Evolutionary conservation across 2,329 filamentous ascomycete genomes (phyloP).

Genomic region (Albophoma yamanashiensis): DNA sequence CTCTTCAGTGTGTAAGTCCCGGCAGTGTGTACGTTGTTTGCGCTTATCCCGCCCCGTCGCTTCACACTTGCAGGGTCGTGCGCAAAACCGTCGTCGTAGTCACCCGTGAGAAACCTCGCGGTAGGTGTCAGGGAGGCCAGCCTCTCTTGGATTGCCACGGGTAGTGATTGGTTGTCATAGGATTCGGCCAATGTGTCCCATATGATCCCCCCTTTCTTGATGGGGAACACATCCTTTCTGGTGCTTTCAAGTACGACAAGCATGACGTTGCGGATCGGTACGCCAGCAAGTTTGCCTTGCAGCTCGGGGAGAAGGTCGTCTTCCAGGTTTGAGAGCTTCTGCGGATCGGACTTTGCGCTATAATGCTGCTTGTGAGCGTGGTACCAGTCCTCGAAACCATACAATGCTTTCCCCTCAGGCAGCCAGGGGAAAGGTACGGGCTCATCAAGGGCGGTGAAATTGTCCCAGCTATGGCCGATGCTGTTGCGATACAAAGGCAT

Average conservation of each 20-base stretch:
- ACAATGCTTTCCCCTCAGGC: slow-evolving; percentile 9
- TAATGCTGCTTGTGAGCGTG: slow-evolving; percentile 13
- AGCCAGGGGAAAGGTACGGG: slow-evolving; percentile 14
- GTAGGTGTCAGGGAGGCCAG: slow-evolving; percentile 18
- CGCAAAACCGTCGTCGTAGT: slow-evolving; percentile 23
- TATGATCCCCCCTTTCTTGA: slow-evolving; percentile 28
- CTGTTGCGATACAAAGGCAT: slow-evolving; percentile 9
- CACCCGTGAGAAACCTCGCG: slow-evolving; percentile 22
- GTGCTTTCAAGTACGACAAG: slow-evolving; percentile 34
- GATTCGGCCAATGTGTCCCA: slow-evolving; percentile 22
- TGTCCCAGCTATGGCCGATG: slow-evolving; percentile 15
- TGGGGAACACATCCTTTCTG: slow-evolving; percentile 31
- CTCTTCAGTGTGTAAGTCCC: slow-evolving; percentile 33
- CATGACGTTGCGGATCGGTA: slow-evolving; percentile 31
- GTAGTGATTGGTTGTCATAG: slow-evolving; percentile 19
- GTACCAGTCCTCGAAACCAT: slow-evolving; percentile 20
- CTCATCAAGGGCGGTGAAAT: slow-evolving; percentile 14
- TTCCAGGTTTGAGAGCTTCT: slow-evolving; percentile 28
- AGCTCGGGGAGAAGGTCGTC: slow-evolving; percentile 18
- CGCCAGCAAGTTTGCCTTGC: slow-evolving; percentile 11
- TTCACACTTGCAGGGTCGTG: slow-evolving; percentile 4
- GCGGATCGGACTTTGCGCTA: slow-evolving; percentile 22
- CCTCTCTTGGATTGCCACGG: slow-evolving; percentile 16
- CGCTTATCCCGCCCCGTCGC: slow-evolving; percentile 26
- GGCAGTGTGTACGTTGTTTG: slow-evolving; percentile 27